phyloP scores from a whole-genome alignment of 164 flowering plant genomes.

The Umbellularia californica region DNA sequence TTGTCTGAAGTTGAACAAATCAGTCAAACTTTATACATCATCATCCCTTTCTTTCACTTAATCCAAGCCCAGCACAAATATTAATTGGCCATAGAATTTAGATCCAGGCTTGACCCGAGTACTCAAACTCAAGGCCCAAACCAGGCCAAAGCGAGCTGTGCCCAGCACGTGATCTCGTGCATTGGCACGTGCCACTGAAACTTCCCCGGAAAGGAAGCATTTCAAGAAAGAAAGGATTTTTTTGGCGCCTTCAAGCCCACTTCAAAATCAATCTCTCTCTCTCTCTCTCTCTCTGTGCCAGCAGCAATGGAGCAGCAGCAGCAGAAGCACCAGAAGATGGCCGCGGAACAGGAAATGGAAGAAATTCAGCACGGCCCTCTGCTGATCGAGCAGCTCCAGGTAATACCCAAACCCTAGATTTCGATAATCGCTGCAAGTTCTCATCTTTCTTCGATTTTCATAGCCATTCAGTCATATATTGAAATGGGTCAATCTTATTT shows the following conservation, averaged over 20 bases:
- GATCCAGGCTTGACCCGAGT: too few relatives aligned
- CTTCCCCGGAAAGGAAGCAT: background rate
- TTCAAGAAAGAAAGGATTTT: background rate
- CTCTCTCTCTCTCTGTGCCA: background rate
- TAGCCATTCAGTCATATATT: background rate
- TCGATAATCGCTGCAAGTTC: background rate
- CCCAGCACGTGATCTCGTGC: background rate
- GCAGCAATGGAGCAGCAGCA: slow-evolving; percentile 47
- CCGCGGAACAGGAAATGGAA: slow-evolving; percentile 41
- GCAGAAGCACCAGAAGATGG: slow-evolving; percentile 38
- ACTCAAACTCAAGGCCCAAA: too few relatives aligned
- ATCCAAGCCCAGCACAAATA: too few relatives aligned
- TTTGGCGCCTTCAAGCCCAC: background rate
- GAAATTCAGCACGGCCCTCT: slow-evolving; percentile 77
- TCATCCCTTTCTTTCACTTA: too few relatives aligned
- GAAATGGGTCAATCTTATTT: background rate
- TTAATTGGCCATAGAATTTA: too few relatives aligned
- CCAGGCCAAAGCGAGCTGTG: too few relatives aligned
- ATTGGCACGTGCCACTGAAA: background rate
- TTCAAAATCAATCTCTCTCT: background rate
- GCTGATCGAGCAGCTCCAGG: slow-evolving; percentile 93
- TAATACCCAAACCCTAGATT: slow-evolving; percentile 9
- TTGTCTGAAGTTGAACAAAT: too few relatives aligned
- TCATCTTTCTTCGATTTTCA: background rate
- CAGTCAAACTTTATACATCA: too few relatives aligned